Conservation (phyloP, 805 yeast genomes). For the Saturnispora galanensis region DNA sequence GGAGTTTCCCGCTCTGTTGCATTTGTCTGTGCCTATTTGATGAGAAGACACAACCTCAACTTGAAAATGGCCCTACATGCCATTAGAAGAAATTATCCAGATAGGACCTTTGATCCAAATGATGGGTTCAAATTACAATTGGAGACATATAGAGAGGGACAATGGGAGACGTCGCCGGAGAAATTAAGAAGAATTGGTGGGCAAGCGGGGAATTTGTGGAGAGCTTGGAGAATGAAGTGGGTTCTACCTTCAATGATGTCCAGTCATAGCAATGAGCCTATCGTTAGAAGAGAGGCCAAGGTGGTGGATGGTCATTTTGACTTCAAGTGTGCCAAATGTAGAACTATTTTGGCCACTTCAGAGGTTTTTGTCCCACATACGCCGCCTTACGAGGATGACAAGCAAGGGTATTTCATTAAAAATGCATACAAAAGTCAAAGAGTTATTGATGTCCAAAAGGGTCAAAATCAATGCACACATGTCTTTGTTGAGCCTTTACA, state of each 20-base stretch:
- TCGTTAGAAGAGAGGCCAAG: slow-evolving; percentile 12
- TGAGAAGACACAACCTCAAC: slow-evolving; percentile 44
- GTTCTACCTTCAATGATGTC: slow-evolving; percentile 18
- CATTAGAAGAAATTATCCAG: slow-evolving; percentile 50
- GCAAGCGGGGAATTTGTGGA: slow-evolving; percentile 10
- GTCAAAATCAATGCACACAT: slow-evolving; percentile 64
- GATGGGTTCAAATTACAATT: slow-evolving; percentile 67
- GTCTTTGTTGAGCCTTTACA: slow-evolving; percentile 77
- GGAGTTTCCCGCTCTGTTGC: slow-evolving; percentile 43
- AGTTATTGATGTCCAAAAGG: slow-evolving; percentile 47
- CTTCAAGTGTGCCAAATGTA: slow-evolving; percentile 75
- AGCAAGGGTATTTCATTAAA: slow-evolving; percentile 56
- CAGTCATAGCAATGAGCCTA: slow-evolving; percentile 12
- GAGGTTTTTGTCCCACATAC: slow-evolving; percentile 53
- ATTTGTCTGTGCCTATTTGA: slow-evolving; percentile 37
- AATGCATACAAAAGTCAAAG: slow-evolving; percentile 53
- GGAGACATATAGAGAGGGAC: slow-evolving; percentile 42
- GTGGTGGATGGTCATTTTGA: slow-evolving; percentile 14
- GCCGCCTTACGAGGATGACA: slow-evolving; percentile 55
- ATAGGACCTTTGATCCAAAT: slow-evolving; percentile 52
- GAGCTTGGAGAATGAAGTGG: slow-evolving; percentile 14
- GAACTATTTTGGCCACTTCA: slow-evolving; percentile 57
- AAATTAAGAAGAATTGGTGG: slow-evolving; percentile 13
- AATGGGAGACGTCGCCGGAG: slow-evolving; percentile 29
- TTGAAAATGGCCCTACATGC: slow-evolving; percentile 63